phyloP scores from a whole-genome alignment of 129 eudicot genomes.

The Helianthus tuberosus region DNA sequence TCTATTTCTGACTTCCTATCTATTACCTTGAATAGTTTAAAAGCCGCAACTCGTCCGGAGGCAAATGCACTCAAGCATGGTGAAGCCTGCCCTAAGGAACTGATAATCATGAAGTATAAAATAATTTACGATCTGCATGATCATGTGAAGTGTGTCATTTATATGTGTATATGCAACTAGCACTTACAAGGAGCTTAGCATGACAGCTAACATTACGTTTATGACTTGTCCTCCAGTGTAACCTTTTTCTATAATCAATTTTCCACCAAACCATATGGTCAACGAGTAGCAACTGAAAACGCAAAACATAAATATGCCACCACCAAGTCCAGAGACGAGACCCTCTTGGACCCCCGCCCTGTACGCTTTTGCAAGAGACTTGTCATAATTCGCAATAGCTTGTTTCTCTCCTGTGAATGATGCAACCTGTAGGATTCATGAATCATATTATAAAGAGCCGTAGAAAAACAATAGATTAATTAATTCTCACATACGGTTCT shows the following conservation, averaged over 20 bases:
- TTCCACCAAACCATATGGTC: slow-evolving; percentile 84
- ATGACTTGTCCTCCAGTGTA: slow-evolving; percentile 75
- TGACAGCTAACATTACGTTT: slow-evolving; percentile 61
- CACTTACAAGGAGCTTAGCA: slow-evolving; percentile 77
- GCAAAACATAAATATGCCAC: slow-evolving; percentile 53
- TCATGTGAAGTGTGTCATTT: neutral
- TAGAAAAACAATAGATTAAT: neutral
- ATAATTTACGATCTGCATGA: neutral
- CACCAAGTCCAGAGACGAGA: slow-evolving; percentile 67
- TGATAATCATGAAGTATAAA: neutral
- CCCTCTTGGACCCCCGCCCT: slow-evolving; percentile 66
- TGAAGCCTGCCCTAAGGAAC: slow-evolving; percentile 7
- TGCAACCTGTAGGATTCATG: slow-evolving; percentile 53
- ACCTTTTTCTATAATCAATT: slow-evolving; percentile 60
- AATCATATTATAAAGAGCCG: neutral
- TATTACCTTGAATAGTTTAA: slow-evolving; percentile 4
- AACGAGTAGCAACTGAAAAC: slow-evolving; percentile 60
- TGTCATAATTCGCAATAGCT: slow-evolving; percentile 60
- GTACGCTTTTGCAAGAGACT: slow-evolving; percentile 65
- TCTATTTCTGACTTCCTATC: slow-evolving; percentile 1
- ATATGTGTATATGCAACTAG: neutral
- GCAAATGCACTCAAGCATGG: slow-evolving; percentile 12
- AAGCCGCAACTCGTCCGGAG: slow-evolving; percentile 12
- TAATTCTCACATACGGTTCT: slow-evolving; percentile 52
- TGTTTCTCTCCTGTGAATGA: slow-evolving; percentile 85